Percentiles rank a stretch among this genome's conserved stretches.
These are phyloP conservation scores for Thinopyrum elongatum DNA, from an alignment of 176 grass and related monocot genomes.

Conservation along the genomic window DNA sequence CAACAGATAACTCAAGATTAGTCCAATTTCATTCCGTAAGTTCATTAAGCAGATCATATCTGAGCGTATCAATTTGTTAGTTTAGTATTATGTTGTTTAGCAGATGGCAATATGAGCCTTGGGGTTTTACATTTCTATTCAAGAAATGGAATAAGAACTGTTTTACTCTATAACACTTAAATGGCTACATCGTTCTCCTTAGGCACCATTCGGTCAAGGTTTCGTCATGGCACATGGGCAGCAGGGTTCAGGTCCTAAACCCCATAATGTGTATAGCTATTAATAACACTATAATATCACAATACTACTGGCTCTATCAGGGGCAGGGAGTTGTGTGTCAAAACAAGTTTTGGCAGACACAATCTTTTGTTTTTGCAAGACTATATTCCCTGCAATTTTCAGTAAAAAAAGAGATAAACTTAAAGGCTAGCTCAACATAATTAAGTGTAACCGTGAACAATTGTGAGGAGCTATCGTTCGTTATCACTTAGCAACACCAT, in stretches of 20 bases:
- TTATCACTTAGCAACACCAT: too few relatives aligned
- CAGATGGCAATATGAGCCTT: neutral
- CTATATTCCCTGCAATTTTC: too few relatives aligned
- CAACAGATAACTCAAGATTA: neutral
- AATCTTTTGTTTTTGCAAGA: neutral
- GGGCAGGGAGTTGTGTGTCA: neutral
- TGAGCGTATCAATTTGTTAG: neutral
- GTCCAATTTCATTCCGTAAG: neutral
- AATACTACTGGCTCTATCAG: neutral
- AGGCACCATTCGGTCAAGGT: neutral
- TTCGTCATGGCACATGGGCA: neutral
- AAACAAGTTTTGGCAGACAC: neutral
- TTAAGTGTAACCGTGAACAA: too few relatives aligned
- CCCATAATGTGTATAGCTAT: neutral
- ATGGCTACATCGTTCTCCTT: neutral
- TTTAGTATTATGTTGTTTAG: neutral
- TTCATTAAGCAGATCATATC: neutral
- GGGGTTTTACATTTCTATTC: neutral
- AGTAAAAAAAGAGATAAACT: too few relatives aligned
- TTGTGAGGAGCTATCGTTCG: too few relatives aligned
- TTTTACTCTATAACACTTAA: neutral
- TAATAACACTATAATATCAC: neutral
- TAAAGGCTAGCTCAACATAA: too few relatives aligned
- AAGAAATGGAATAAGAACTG: neutral
- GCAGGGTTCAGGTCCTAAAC: neutral